Conservation (phyloP, 1,139 yeast species). For the Yamadazyma buinensis region DNA sequence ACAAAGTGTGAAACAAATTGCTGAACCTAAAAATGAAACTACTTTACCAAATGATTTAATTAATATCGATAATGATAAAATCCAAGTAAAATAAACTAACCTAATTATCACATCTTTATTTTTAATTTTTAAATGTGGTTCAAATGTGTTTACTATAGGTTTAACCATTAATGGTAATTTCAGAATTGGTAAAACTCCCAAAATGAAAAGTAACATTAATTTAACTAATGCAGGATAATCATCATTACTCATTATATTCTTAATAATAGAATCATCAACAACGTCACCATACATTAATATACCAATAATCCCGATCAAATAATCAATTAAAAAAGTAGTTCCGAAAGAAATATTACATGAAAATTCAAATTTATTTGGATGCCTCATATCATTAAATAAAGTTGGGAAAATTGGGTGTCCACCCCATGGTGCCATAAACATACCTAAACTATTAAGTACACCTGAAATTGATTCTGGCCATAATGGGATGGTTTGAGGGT, state of each 20-base stretch:
- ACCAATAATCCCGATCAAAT: constrained; percentile 32
- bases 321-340: constrained; percentile 32
- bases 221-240: constrained; percentile 31
- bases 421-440: constrained; percentile 86
- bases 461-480: constrained; percentile 47
- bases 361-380: constrained; percentile 43
- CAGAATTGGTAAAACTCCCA: constrained; percentile 40
- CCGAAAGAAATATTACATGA: constrained; percentile 32
- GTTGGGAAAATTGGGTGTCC: constrained; percentile 88
- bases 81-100: constrained; percentile 17
- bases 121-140: constrained; percentile 13
- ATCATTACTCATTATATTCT: constrained; percentile 33
- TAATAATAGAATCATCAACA: constrained; percentile 37
- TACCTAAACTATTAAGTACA: constrained; percentile 59
- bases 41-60: constrained; percentile 79
- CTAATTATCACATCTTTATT: constrained; percentile 17
- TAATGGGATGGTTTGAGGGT: constrained; percentile 45
- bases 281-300: constrained; percentile 38
- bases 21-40: constrained; percentile 79
- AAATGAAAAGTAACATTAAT: constrained; percentile 27
- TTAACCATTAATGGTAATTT: constrained; percentile 38
- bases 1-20: constrained; percentile 78
- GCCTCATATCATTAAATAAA: constrained; percentile 77
- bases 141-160: constrained; percentile 42
- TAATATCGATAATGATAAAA: constrained; percentile 47